Conservation (phyloP, 495 filamentous ascomycete species). For the Xylaria longipes region DNA sequence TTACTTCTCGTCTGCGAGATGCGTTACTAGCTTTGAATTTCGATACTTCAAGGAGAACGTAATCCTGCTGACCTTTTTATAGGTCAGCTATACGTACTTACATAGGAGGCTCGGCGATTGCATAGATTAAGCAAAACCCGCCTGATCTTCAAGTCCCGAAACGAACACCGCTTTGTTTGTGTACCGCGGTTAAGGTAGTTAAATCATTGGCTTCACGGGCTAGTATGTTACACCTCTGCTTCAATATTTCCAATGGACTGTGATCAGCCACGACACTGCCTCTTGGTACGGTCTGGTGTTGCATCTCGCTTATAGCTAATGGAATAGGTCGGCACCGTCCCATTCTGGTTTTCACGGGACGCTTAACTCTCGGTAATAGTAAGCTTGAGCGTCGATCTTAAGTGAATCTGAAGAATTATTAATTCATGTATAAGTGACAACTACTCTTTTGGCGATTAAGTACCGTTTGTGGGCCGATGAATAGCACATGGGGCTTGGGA, state of each 20-base stretch:
- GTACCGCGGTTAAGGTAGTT: background rate
- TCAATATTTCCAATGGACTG: background rate
- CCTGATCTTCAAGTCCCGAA: background rate
- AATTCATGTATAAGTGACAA: background rate
- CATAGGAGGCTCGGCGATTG: background rate
- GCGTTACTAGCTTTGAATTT: background rate
- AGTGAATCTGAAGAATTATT: background rate
- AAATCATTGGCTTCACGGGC: background rate
- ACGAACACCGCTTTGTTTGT: background rate
- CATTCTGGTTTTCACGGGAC: background rate
- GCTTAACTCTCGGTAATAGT: background rate
- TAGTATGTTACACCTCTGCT: background rate
- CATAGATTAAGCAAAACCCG: conserved; percentile 12
- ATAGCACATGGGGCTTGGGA: background rate
- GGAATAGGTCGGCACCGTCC: background rate
- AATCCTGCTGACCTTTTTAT: background rate
- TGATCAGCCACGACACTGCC: background rate
- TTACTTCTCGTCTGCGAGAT: background rate
- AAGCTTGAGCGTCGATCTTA: background rate
- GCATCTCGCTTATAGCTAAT: conserved; percentile 4
- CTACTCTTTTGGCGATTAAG: background rate
- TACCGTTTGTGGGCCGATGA: background rate
- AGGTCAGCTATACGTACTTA: background rate
- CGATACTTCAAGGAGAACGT: background rate
- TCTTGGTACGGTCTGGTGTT: background rate